These are phyloP conservation scores for Stachybotrys chlorohalonatus DNA, from an alignment of 2,329 filamentous ascomycete species.

Conservation along the genomic window DNA sequence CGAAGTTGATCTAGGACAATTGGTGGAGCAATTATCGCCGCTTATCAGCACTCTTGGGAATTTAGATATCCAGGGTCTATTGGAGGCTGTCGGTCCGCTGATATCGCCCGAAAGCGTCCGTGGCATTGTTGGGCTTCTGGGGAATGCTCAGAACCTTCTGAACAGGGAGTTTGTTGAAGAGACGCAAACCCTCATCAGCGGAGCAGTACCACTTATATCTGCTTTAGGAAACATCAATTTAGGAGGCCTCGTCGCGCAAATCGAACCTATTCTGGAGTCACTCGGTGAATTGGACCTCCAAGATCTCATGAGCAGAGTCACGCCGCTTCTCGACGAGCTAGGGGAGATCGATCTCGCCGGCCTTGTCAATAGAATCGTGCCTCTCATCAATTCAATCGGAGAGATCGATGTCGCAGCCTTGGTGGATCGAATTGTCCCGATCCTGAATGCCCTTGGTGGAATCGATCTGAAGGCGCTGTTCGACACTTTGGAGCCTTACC, in stretches of 20 bases:
- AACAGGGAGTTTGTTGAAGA: constrained; percentile 20
- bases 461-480: constrained; percentile 25
- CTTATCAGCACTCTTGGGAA: constrained; percentile 19
- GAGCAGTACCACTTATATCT: constrained; percentile 25
- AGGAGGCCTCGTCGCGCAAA: constrained; percentile 18
- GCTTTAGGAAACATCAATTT: constrained; percentile 25
- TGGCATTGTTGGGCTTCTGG: constrained; percentile 22
- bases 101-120: constrained; percentile 21
- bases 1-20: constrained; percentile 18
- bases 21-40: constrained; percentile 18
- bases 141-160: constrained; percentile 24
- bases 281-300: constrained; percentile 24
- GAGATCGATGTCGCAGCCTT: constrained; percentile 17
- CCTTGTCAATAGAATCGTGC: constrained; percentile 17
- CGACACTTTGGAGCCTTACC: constrained; percentile 21
- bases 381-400: constrained; percentile 20
- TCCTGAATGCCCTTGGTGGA: constrained; percentile 18
- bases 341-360: constrained; percentile 19
- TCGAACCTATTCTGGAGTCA: constrained; percentile 19
- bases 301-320: constrained; percentile 17
- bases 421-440: constrained; percentile 15
- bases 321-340: constrained; percentile 19
- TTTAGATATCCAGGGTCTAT: constrained; percentile 21
- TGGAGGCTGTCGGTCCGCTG: constrained; percentile 22
- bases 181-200: constrained; percentile 20